Conservation (phyloP, 2,329 filamentous ascomycete genomes). For the Pestalotiopsis sp. region DNA sequence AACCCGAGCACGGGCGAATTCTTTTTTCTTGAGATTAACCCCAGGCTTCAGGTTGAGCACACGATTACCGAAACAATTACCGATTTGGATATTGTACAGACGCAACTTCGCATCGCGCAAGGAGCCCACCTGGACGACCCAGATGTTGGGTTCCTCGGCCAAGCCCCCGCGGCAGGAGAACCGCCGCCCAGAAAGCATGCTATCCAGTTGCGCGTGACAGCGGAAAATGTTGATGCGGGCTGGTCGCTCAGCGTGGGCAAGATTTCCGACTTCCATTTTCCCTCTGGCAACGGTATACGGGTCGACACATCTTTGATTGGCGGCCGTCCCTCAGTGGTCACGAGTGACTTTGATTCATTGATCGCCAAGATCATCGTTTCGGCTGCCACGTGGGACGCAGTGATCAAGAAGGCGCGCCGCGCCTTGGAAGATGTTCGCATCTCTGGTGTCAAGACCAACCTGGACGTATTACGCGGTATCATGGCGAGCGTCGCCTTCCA, state of each 20-base stretch:
- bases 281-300: conserved; percentile 58
- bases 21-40: conserved; percentile 65
- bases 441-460: conserved; percentile 60
- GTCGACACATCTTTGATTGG: conserved; percentile 58
- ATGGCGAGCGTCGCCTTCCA: conserved; percentile 52
- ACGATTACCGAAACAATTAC: conserved; percentile 62
- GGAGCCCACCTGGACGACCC: conserved; percentile 43
- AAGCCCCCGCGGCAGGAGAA: conserved; percentile 25
- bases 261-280: conserved; percentile 55
- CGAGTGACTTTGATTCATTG: conserved; percentile 60
- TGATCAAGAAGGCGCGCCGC: conserved; percentile 54
- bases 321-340: conserved; percentile 44
- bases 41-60: conserved; percentile 63
- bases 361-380: conserved; percentile 63
- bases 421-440: conserved; percentile 59
- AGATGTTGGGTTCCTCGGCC: conserved; percentile 31
- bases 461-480: conserved; percentile 56
- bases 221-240: conserved; percentile 54
- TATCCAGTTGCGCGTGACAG: conserved; percentile 60
- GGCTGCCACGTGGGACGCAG: conserved; percentile 52
- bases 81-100: conserved; percentile 54
- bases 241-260: conserved; percentile 64
- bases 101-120: conserved; percentile 57
- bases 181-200: conserved; percentile 42
- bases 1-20: conserved; percentile 49